These are phyloP conservation scores for Ophiostoma piceae DNA, from an alignment of 2,329 filamentous ascomycete species.

Conservation along the genomic window DNA sequence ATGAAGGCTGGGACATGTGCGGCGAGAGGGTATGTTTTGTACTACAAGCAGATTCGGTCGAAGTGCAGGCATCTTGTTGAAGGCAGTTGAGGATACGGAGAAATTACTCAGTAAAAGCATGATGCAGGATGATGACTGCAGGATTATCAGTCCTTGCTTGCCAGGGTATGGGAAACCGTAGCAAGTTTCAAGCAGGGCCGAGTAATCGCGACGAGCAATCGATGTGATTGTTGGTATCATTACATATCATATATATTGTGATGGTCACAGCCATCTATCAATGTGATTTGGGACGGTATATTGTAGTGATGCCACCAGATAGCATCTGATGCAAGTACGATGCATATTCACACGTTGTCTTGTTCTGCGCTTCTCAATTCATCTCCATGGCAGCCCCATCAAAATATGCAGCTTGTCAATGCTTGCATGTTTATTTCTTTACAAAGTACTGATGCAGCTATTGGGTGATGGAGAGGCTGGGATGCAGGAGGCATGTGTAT, in stretches of 20 bases:
- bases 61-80: not conserved
- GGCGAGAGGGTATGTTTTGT: not conserved
- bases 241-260: not conserved
- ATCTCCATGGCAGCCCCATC: too few species aligned
- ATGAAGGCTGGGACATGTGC: not conserved
- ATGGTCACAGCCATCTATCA: not conserved
- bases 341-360: too few species aligned
- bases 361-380: too few species aligned
- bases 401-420: too few species aligned
- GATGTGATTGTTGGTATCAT: not conserved
- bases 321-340: not conserved
- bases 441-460: not conserved
- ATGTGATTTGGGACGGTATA: not conserved
- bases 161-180: not conserved
- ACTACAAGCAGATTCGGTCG: not conserved
- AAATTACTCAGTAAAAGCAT: not conserved
- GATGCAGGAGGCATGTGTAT: not conserved
- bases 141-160: not conserved
- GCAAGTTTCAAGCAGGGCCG: not conserved
- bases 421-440: too few species aligned
- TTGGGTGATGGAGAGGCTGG: not conserved
- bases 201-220: not conserved
- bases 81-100: not conserved
- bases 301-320: not conserved
- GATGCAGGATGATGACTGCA: not conserved